Evolutionary conservation across 1,139 yeast genomes (phyloP), one percentile per base, ranked within the genome.

Genomic region (Geotrichum bryndzae): DNA sequence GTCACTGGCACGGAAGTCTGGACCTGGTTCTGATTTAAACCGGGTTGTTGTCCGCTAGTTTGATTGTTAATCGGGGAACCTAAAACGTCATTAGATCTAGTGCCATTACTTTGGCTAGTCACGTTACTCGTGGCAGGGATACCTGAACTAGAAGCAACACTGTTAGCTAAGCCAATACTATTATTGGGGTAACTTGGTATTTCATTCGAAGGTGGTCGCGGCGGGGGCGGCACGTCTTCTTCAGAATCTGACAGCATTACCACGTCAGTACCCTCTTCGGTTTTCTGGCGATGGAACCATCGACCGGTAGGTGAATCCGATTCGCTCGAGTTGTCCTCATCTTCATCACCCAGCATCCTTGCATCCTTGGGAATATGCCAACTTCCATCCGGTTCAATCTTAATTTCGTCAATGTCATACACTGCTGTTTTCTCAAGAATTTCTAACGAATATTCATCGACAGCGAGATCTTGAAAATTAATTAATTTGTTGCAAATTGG

Each of bases 401-500:
- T 72, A 38, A 78, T 73, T 35, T 75, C 72, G 18, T 71, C 74
- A 2, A 70, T 72, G 13, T 68, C 68, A 3, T 63, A 63, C 6
- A 61, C 64, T 4, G 56, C 51, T 2, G 62, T 56, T 23, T 53
- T 57, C 53, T 45, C 45, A n/a, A 62, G 29, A 15, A 60, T 53
- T 10, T 62, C 63, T 29, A 18, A 29, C 46, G 67, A 63, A 62
- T 72, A 77, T 54, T 74, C 79, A 61, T 77, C 80, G 1, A 78
- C 73, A 0, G 73, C 73, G 8, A 78, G 62, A 38, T 74, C 72
- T 2, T 68, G 70, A 60, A 66, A 72, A 8, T 66, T 65, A 25
- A 76, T 68, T n/a, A 62, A 59, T n/a, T 68, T 68, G 64, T 74
- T 73, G 65, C 82, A 79, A 1, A 77, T 66, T 0, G 80, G 79